phyloP scores from a whole-genome alignment of 2,329 filamentous ascomycete genomes.

The Penicillium thymicola region DNA sequence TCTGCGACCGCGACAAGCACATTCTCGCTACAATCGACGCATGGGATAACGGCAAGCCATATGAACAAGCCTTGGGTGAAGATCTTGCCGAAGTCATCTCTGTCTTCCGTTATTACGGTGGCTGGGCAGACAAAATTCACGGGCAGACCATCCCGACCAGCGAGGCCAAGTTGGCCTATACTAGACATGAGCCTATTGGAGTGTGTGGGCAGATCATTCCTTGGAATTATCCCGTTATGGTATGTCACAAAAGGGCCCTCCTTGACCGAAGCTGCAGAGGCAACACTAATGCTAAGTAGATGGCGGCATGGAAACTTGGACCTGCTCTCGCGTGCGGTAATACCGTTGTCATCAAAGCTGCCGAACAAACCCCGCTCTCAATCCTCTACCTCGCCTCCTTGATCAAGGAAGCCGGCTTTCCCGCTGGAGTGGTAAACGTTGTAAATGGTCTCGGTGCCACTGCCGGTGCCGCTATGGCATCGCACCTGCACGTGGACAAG shows the following conservation, averaged over 20 bases:
- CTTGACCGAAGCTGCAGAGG: no score
- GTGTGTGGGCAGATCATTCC: slow-evolving; percentile 1
- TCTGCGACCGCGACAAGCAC: slow-evolving; percentile 10
- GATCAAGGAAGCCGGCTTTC: slow-evolving; percentile 24
- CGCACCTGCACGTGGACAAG: slow-evolving; percentile 4
- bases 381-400: slow-evolving; percentile 10
- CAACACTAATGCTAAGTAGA: background rate
- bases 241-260: background rate
- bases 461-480: slow-evolving; percentile 13
- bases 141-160: slow-evolving; percentile 66
- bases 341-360: slow-evolving; percentile 8
- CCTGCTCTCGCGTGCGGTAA: slow-evolving; percentile 10
- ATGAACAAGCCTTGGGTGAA: background rate
- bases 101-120: slow-evolving; percentile 65
- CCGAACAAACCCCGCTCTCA: slow-evolving; percentile 8
- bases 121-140: slow-evolving; percentile 93
- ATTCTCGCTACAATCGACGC: slow-evolving; percentile 1
- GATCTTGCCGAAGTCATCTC: slow-evolving; percentile 5
- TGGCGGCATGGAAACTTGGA: slow-evolving; percentile 5
- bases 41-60: slow-evolving; percentile 5
- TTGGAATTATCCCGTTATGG: slow-evolving; percentile 9
- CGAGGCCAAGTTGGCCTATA: slow-evolving; percentile 5
- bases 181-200: slow-evolving; percentile 1
- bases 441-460: slow-evolving; percentile 21
- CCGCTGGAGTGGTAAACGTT: slow-evolving; percentile 24